Evolutionary conservation across 306 rosid genomes (phyloP).

Genomic region (Cucumis hystrix): DNA sequence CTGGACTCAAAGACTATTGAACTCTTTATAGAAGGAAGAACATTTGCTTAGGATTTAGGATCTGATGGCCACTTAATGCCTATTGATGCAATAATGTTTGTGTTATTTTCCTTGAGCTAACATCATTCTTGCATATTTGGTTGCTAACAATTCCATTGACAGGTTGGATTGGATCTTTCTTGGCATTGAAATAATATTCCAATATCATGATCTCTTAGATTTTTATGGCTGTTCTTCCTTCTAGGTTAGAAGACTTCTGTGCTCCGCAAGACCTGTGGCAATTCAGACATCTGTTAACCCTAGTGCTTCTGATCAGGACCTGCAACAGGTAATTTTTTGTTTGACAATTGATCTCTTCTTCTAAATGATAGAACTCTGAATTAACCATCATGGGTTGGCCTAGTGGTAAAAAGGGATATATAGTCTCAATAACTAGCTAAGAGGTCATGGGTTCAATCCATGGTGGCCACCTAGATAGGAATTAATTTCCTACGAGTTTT

Average conservation of each 20-base stretch:
- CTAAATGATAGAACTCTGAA: neutral
- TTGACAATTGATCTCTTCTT: slow-evolving; percentile 5
- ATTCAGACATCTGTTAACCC: slow-evolving; percentile 84
- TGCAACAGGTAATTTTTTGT: slow-evolving; percentile 62
- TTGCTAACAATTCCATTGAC: neutral
- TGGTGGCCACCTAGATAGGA: too few species aligned
- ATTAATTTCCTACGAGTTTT: too few species aligned
- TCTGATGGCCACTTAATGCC: neutral
- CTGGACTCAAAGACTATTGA: neutral
- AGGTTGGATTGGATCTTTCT: neutral
- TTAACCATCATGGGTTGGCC: neutral
- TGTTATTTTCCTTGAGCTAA: neutral
- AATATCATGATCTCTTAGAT: neutral
- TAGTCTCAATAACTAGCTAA: too few species aligned
- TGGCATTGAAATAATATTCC: neutral
- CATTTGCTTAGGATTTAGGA: neutral
- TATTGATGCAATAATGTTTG: neutral
- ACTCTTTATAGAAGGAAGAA: neutral
- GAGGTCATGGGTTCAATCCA: too few species aligned
- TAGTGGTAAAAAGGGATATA: too few species aligned
- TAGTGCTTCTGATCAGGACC: slow-evolving; percentile 89
- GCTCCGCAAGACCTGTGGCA: slow-evolving; percentile 95
- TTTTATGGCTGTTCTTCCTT: slow-evolving; percentile 15
- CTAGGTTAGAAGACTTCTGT: slow-evolving; percentile 84
- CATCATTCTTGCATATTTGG: neutral